Conservation (phyloP, 192 early-diverging fungal genomes). For the Coemansia nantahalensis region DNA sequence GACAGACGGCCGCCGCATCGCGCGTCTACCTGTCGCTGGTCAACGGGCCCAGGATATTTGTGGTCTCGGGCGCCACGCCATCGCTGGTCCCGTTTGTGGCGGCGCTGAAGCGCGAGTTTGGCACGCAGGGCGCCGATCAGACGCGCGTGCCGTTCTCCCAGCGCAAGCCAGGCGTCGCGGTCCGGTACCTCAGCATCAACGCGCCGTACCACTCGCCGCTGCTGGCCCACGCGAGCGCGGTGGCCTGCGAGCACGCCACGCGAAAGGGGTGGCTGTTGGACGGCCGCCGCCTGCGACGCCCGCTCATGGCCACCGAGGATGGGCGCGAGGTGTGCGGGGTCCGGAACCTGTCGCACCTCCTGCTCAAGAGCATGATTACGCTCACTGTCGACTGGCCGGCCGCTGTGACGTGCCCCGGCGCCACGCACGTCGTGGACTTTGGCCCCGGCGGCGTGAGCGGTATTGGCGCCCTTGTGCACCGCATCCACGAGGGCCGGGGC, state of each 20-base stretch:
- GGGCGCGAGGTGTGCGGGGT: constrained; percentile 13
- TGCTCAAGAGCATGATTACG: constrained; percentile 27
- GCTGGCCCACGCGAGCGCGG: constrained; percentile 61
- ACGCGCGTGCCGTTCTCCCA: constrained; percentile 76
- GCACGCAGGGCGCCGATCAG: constrained; percentile 74
- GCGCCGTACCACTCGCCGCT: constrained; percentile 82
- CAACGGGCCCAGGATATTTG: constrained; percentile 77
- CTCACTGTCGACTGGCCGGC: constrained; percentile 36
- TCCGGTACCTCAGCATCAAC: constrained; percentile 72
- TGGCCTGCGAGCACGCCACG: constrained; percentile 37
- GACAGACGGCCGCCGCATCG: constrained; percentile 19
- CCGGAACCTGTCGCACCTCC: constrained; percentile 9
- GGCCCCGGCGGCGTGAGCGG: constrained; percentile 83
- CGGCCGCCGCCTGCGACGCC: constrained; percentile 8
- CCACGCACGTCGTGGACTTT: constrained; percentile 88
- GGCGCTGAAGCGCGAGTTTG: constrained; percentile 76
- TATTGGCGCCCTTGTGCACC: constrained; percentile 74
- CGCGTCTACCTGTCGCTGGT: constrained; percentile 76
- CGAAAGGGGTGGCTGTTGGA: constrained; percentile 12
- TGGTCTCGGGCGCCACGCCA: constrained; percentile 81
- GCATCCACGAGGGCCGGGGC: constrained; percentile 85
- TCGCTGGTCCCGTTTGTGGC: constrained; percentile 80
- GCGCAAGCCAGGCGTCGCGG: constrained; percentile 77
- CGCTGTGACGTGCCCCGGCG: constrained; percentile 7
- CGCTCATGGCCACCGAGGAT: constrained; percentile 13